Conservation (phyloP, 768 basidiomycete genomes). For the Russula griseocarnosa region DNA sequence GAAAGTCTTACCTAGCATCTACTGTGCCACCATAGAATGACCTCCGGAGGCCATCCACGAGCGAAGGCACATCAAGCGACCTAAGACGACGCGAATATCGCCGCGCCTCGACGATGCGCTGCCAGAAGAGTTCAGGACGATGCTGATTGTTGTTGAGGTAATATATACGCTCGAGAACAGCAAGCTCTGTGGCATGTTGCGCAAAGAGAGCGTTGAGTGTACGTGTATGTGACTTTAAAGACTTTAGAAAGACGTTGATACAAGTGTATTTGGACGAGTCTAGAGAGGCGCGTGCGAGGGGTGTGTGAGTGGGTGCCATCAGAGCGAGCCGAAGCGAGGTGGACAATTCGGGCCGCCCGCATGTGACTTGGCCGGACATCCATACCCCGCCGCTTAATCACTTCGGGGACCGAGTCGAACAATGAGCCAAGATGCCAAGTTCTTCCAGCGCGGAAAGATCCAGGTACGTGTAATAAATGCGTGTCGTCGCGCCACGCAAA, state of each 20-base stretch:
- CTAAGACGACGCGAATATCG: slow-evolving; percentile 43
- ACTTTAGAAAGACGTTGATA: slow-evolving; percentile 58
- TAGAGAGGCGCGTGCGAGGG: slow-evolving; percentile 27
- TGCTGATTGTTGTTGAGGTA: slow-evolving; percentile 84
- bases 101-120: slow-evolving; percentile 57
- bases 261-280: slow-evolving; percentile 33
- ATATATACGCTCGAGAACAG: slow-evolving; percentile 60
- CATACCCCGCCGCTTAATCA: neutral
- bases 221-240: slow-evolving; percentile 52
- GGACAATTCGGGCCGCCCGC: neutral
- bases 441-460: slow-evolving; percentile 89
- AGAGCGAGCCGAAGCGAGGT: neutral
- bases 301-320: slow-evolving; percentile 2
- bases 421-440: slow-evolving; percentile 80
- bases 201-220: slow-evolving; percentile 45
- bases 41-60: slow-evolving; percentile 39
- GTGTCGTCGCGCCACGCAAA: slow-evolving; percentile 1
- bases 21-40: slow-evolving; percentile 49
- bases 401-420: neutral
- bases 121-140: slow-evolving; percentile 65
- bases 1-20: slow-evolving; percentile 36
- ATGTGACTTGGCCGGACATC: neutral
- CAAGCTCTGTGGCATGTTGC: slow-evolving; percentile 48
- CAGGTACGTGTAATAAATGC: slow-evolving; percentile 50
- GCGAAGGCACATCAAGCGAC: slow-evolving; percentile 29